Conservation (phyloP, 495 filamentous ascomycete genomes). For the Neurospora sp. region DNA sequence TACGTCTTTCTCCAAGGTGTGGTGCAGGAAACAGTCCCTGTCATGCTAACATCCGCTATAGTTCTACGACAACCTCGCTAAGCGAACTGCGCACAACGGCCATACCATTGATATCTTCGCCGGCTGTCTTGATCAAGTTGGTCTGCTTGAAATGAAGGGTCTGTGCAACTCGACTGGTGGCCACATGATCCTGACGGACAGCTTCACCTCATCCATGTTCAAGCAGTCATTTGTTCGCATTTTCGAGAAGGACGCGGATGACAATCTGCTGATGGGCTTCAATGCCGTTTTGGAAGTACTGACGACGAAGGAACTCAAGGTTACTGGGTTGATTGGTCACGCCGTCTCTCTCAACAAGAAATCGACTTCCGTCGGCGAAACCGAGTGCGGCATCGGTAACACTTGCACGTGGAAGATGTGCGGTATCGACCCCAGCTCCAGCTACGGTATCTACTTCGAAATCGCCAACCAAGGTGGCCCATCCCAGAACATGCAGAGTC, state of each 20-base stretch:
- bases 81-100: conserved; percentile 90
- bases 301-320: conserved; percentile 96
- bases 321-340: conserved; percentile 95
- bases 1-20: conserved; percentile 24
- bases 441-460: conserved; percentile 96
- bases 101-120: conserved; percentile 98
- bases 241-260: conserved; percentile 92
- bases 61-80: conserved; percentile 98
- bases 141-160: conserved; percentile 97
- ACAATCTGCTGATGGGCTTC: conserved; percentile 96
- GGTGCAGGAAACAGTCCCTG: not conserved
- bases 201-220: conserved; percentile 99
- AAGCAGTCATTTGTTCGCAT: conserved; percentile 97
- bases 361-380: conserved; percentile 92
- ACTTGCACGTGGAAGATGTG: conserved; percentile 99
- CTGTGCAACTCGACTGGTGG: conserved; percentile 92
- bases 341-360: conserved; percentile 97
- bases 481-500: conserved; percentile 71
- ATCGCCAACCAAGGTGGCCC: conserved; percentile 91
- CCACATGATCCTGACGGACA: conserved; percentile 97
- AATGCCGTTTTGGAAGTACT: conserved; percentile 95
- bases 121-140: conserved; percentile 96
- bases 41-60: conserved; percentile 31
- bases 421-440: conserved; percentile 85
- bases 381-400: conserved; percentile 96